phyloP scores from a whole-genome alignment of 2,329 filamentous ascomycete species.

The Aureobasidium sp. region DNA sequence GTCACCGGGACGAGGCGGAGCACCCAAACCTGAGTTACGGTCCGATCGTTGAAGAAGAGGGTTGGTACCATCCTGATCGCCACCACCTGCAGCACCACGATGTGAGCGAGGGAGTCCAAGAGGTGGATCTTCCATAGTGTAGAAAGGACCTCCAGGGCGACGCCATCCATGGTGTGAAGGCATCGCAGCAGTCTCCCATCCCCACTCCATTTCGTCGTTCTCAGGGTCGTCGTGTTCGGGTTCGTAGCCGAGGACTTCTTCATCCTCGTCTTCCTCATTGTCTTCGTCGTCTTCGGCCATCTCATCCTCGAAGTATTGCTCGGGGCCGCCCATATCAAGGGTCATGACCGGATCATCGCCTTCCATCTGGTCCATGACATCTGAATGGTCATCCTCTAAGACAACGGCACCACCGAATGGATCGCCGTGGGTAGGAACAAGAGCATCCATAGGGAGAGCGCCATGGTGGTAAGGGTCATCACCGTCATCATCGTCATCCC shows the following conservation, averaged over 20 bases:
- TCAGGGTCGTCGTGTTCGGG: conserved; percentile 37
- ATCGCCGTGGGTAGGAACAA: conserved; percentile 22
- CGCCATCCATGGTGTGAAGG: conserved; percentile 20
- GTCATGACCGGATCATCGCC: conserved; percentile 33
- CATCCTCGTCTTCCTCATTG: conserved; percentile 55
- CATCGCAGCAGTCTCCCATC: conserved; percentile 38
- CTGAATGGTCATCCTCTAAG: conserved; percentile 27
- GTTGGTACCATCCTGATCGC: conserved; percentile 74
- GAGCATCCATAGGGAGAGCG: conserved; percentile 20
- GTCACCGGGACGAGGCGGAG: conserved; percentile 1
- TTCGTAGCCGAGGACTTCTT: conserved; percentile 49
- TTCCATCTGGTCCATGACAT: conserved; percentile 31
- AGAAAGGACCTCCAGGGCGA: background rate
- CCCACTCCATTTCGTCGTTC: conserved; percentile 34
- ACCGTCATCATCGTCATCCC: conserved; percentile 42
- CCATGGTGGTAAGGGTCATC: conserved; percentile 40
- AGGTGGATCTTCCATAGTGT: conserved; percentile 18
- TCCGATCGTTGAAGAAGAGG: conserved; percentile 59
- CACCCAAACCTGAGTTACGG: conserved; percentile 8
- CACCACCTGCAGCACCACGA: conserved; percentile 31
- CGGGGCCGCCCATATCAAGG: conserved; percentile 36
- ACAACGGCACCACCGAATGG: conserved; percentile 31
- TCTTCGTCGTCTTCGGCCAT: conserved; percentile 41
- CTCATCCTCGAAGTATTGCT: conserved; percentile 49
- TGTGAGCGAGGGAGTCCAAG: conserved; percentile 36